Evolutionary conservation across 139 green algal genomes (phyloP), one percentile per base, ranked within the genome.

Genomic region (Tetradesmus lagerheimii): DNA sequence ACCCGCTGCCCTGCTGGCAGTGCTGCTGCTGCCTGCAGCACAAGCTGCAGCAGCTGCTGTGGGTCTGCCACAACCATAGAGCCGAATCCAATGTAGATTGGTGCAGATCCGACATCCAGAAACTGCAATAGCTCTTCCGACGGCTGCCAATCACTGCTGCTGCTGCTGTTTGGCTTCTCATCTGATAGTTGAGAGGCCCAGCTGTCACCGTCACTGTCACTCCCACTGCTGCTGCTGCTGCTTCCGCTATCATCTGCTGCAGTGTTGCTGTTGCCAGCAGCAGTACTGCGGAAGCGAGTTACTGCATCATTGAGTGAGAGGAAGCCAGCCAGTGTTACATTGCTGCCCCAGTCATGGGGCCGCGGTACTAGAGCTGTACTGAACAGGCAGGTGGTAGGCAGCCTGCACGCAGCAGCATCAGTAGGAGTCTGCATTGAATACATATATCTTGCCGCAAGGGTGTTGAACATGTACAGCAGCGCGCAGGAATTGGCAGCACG

Each of bases 61-160:
- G 66, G 34, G 4, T 83, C 71, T 4, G 50, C 34, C 16, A 89
- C 67, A 1, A 89, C 84, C 84, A 89, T 76, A 34, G 35, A 71
- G 43, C 85, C 85, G 66, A 89, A 89, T 15, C 85, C 85, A 29
- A 89, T 31, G n/a, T 89, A 89, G 41, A 89, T n/a, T 20, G 85
- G 85, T 1, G 85, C 41, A 4, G 66, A 25, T 2, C 85, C 85
- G 31, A 43, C 85, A 43, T 41, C 37, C 41, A 89, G 43, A 5
- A 89, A 89, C 15, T 71, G 53, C 27, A 25, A 1, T 0, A 89
- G 45, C 2, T 83, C 71, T 23, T 62, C 35, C 1, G 85, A 31
- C 16, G 85, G 45, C 45, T 74, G 31, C 34, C 45, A 76, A 9
- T 43, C 74, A 43, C 80, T 47, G 39, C 77, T 47, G 77, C 76